phyloP scores from a whole-genome alignment of 2,329 filamentous ascomycete species.

The Cytospora chrysosperma region DNA sequence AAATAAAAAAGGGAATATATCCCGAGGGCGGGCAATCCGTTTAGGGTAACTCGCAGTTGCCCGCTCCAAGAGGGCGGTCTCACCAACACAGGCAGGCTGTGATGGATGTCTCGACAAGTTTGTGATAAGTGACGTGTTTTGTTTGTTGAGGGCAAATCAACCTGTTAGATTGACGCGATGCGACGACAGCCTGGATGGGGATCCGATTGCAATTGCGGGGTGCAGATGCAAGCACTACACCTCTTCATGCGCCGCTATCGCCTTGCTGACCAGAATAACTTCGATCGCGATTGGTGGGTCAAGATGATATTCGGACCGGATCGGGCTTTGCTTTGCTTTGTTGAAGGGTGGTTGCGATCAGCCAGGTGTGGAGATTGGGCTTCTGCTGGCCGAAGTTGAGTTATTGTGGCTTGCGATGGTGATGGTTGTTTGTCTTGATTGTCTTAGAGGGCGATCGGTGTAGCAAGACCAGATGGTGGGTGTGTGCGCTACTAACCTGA shows the following conservation, averaged over 20 bases:
- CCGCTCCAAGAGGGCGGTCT: no score
- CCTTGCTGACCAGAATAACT: slow-evolving; percentile 2
- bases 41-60: no score
- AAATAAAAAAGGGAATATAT: neutral
- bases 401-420: slow-evolving; percentile 9
- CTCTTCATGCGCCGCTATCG: slow-evolving; percentile 10
- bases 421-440: neutral
- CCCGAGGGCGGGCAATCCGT: no score
- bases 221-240: slow-evolving; percentile 13
- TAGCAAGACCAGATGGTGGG: neutral
- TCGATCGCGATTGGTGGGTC: slow-evolving; percentile 13
- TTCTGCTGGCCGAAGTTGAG: neutral
- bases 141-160: neutral
- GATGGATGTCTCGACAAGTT: neutral
- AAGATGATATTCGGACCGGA: slow-evolving; percentile 5
- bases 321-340: slow-evolving; percentile 11
- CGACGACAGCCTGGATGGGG: slow-evolving; percentile 5
- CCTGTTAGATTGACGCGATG: neutral
- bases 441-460: neutral
- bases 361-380: neutral
- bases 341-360: neutral
- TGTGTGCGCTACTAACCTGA: neutral
- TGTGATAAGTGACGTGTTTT: neutral
- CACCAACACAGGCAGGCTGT: neutral
- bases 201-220: slow-evolving; percentile 14